phyloP scores from a whole-genome alignment of 2,329 filamentous ascomycete species.

The Fusarium udum region DNA sequence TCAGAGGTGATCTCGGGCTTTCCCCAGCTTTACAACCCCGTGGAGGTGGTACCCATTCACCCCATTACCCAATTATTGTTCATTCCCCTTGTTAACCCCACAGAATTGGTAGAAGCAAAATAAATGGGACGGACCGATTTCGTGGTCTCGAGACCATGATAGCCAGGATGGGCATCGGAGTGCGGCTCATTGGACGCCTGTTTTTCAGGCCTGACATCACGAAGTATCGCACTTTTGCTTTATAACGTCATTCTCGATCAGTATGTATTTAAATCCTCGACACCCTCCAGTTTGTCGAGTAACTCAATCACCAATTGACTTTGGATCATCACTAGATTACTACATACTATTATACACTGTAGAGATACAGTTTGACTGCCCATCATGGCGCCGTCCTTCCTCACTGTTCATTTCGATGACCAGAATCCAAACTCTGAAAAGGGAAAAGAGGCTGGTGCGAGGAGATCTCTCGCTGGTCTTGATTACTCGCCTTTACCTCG shows the following conservation, averaged over 20 bases:
- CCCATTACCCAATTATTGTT: neutral
- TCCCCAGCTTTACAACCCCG: constrained; percentile 26
- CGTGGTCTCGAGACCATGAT: constrained; percentile 26
- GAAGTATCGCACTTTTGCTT: neutral
- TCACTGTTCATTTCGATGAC: constrained; percentile 53
- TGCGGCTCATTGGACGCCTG: constrained; percentile 3
- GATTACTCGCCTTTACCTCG: constrained; percentile 58
- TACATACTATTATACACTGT: neutral
- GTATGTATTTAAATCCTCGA: neutral
- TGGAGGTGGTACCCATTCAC: constrained; percentile 3
- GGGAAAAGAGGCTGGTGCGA: constrained; percentile 36
- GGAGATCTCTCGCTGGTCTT: constrained; percentile 50
- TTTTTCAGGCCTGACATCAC: constrained; percentile 25
- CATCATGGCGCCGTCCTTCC: constrained; percentile 34
- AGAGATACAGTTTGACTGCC: neutral
- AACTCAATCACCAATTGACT: neutral
- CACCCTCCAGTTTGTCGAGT: neutral
- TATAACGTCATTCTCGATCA: neutral
- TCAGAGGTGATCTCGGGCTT: neutral
- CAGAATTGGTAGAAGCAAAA: constrained; percentile 5
- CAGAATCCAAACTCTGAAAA: constrained; percentile 54
- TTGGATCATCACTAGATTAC: neutral
- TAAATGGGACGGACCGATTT: constrained; percentile 40
- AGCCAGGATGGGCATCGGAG: neutral
- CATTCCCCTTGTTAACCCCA: constrained; percentile 7